Conservation (phyloP, 148 eudicot species). For the Selenicereus undatus region DNA sequence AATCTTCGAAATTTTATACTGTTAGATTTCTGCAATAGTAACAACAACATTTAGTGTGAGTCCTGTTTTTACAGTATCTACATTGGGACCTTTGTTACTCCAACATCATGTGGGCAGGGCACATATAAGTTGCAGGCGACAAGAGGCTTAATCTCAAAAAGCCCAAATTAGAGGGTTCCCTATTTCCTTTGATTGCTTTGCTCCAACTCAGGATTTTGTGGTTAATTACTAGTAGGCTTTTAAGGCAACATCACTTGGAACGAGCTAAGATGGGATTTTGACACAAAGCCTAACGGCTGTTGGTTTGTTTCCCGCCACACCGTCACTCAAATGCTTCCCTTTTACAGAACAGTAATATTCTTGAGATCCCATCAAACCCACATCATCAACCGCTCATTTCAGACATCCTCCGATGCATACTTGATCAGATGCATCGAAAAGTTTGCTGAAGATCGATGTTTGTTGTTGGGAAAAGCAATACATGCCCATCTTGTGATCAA, state of each 20-base stretch:
- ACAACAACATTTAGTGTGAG: no score
- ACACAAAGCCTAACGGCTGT: neutral
- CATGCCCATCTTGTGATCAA: conserved; percentile 63
- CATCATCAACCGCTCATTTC: conserved; percentile 24
- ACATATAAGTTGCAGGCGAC: no score
- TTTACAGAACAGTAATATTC: neutral
- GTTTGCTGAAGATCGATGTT: conserved; percentile 32
- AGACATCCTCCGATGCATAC: conserved; percentile 41
- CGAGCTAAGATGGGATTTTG: neutral
- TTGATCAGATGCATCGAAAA: conserved; percentile 39
- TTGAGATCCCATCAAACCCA: conserved; percentile 1
- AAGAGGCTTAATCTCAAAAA: no score
- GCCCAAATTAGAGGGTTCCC: no score
- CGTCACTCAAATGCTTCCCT: conserved; percentile 16
- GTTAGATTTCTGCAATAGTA: no score
- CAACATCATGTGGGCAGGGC: no score
- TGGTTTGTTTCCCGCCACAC: conserved; percentile 16
- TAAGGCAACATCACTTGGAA: no score
- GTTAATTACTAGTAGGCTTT: neutral
- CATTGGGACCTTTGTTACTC: no score
- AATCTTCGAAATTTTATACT: no score
- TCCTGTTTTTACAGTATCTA: no score
- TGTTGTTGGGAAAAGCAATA: conserved; percentile 44
- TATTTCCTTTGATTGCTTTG: neutral
- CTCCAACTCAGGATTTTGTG: neutral